Conservation (phyloP, 495 filamentous ascomycete genomes). For the Apiosordaria backusii region DNA sequence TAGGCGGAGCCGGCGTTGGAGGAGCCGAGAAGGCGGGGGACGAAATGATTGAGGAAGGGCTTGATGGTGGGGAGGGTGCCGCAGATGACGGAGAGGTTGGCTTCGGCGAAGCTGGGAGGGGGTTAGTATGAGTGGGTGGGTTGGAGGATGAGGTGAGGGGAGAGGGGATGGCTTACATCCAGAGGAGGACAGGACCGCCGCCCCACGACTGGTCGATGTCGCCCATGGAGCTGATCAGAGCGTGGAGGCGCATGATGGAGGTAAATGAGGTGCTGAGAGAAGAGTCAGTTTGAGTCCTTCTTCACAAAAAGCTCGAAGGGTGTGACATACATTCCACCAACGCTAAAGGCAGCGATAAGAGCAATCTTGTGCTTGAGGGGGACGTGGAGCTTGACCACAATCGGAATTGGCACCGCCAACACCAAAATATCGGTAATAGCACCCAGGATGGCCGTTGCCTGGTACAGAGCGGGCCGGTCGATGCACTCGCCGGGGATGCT, state of each 20-base stretch:
- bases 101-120: constrained; percentile 12
- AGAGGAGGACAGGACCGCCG: constrained; percentile 13
- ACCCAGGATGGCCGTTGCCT: constrained; percentile 37
- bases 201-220: constrained; percentile 18
- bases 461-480: constrained; percentile 29
- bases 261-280: constrained; percentile 12
- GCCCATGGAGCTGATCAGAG: constrained; percentile 7
- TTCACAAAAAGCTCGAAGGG: not conserved
- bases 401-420: constrained; percentile 32
- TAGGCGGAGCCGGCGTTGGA: not conserved
- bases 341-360: constrained; percentile 8
- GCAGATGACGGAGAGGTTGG: constrained; percentile 19
- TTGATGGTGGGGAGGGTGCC: constrained; percentile 14
- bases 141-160: not conserved
- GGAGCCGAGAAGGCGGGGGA: constrained; percentile 13
- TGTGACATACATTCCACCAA: constrained; percentile 9
- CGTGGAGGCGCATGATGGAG: constrained; percentile 15
- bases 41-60: constrained; percentile 17
- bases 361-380: constrained; percentile 16
- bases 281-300: not conserved
- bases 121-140: not conserved
- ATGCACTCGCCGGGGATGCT: constrained; percentile 31
- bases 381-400: constrained; percentile 22
- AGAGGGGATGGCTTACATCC: constrained; percentile 15
- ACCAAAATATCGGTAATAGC: constrained; percentile 37